These are phyloP conservation scores for Pyricularia grisea DNA, from an alignment of 2,329 filamentous ascomycete species.

Conservation along the genomic window DNA sequence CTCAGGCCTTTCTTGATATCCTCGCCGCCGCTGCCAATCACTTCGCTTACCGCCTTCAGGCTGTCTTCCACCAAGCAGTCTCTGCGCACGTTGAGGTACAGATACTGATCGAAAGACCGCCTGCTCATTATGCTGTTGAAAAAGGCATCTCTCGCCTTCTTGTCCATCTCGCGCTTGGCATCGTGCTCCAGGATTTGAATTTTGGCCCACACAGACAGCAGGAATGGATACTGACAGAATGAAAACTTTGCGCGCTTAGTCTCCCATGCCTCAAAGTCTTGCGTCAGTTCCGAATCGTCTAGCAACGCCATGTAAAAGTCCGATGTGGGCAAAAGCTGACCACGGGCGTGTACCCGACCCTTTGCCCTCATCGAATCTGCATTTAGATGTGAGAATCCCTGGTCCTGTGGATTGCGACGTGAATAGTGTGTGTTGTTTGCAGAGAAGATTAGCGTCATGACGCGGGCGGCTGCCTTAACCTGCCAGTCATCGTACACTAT, in stretches of 20 bases:
- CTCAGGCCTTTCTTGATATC: slow-evolving; percentile 85
- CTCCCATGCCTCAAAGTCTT: slow-evolving; percentile 86
- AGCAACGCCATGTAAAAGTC: slow-evolving; percentile 83
- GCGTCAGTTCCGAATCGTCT: slow-evolving; percentile 76
- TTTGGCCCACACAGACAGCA: slow-evolving; percentile 86
- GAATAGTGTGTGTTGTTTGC: slow-evolving; percentile 56
- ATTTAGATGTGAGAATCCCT: background rate
- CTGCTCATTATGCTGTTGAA: slow-evolving; percentile 79
- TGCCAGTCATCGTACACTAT: slow-evolving; percentile 84
- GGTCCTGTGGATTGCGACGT: slow-evolving; percentile 16
- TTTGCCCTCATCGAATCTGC: slow-evolving; percentile 21
- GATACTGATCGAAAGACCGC: slow-evolving; percentile 61
- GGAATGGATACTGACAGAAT: slow-evolving; percentile 88
- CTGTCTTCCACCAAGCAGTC: slow-evolving; percentile 88
- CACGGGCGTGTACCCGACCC: slow-evolving; percentile 36
- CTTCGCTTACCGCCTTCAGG: slow-evolving; percentile 73
- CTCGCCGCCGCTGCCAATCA: slow-evolving; percentile 69
- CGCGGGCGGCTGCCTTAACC: slow-evolving; percentile 67
- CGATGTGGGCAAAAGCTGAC: slow-evolving; percentile 66
- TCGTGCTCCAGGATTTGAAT: slow-evolving; percentile 86
- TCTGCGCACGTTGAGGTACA: slow-evolving; percentile 67
- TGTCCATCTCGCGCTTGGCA: slow-evolving; percentile 79
- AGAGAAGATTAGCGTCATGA: slow-evolving; percentile 72
- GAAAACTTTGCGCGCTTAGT: slow-evolving; percentile 63
- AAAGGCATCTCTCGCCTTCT: slow-evolving; percentile 79